Evolutionary conservation across 768 basidiomycete species (phyloP), one percentile per base, ranked within the genome.

Genomic region (Podaxis mareebaensis): DNA sequence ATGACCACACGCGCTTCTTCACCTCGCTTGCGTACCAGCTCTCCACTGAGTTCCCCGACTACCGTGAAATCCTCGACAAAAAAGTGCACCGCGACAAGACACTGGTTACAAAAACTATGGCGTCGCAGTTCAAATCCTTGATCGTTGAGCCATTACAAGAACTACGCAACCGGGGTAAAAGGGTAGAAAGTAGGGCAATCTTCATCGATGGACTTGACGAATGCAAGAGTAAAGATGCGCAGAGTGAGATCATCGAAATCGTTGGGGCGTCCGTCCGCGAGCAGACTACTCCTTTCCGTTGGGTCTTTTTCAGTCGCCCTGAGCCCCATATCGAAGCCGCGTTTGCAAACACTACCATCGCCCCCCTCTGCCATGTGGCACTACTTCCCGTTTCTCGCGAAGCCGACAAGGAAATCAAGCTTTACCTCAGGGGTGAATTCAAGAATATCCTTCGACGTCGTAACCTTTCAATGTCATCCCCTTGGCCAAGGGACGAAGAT

Each of bases 401-500:
- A 10, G 39, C n/a, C 6, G 38, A 55, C 24, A 36, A n/a, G 10
- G 54, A 55, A 11, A 55, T 55, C 30, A 30, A 55, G 39, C 20
- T 55, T 3, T 55, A 55, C 20, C 54, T 55, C n/a, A 8, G 36
- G 39, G 22, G 15, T 11, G 54, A 36, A 17, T 55, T 55, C 12
- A 13, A 36, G 17, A 36, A 24, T 12, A 55, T 39, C 11, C 33
- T 55, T 4, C 33, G 20, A 30, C 38, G 39, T 17, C 54, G 22
- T n/a, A 40, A 40, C n/a, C 15, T 33, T 4, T 15, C 20, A 11
- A 5, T 8, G 26, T 11, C 17, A 15, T 15, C 5, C 17, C 24
- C 53, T 11, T 65, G 68, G 64, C 63, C 68, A 4, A 54, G 58
- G 2, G 51, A 57, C 8, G 22, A 22, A 8, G 48, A 53, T 65